phyloP scores from a whole-genome alignment of 1,139 yeast species.

The Tardiomyces digboiensis region DNA sequence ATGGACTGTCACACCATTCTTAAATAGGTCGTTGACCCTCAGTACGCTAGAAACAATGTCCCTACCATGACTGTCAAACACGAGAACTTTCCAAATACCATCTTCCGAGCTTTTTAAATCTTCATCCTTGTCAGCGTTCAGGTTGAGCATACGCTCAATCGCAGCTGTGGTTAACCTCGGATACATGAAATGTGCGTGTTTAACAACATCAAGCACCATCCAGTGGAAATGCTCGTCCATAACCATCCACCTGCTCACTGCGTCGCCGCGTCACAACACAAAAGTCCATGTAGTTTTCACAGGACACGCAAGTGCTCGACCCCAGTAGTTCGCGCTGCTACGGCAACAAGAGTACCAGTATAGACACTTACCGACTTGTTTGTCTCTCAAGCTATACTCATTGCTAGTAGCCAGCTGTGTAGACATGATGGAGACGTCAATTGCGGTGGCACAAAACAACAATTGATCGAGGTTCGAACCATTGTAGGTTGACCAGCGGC shows the following conservation, averaged over 20 bases:
- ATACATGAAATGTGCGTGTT: too few relatives aligned
- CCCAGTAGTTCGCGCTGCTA: too few relatives aligned
- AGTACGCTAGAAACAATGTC: constrained; percentile 82
- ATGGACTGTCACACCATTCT: constrained; percentile 88
- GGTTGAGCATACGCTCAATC: constrained; percentile 75
- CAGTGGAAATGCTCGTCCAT: too few relatives aligned
- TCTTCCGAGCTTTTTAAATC: constrained; percentile 25
- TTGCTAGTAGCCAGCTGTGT: constrained; percentile 1
- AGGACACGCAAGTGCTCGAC: too few relatives aligned
- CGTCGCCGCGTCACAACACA: too few relatives aligned
- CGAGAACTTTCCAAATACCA: constrained; percentile 86
- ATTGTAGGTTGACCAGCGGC: too few relatives aligned
- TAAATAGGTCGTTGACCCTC: constrained; percentile 80
- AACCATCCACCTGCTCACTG: too few relatives aligned
- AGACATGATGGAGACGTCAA: constrained; percentile 1
- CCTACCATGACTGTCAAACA: constrained; percentile 73
- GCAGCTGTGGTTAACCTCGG: constrained; percentile 4
- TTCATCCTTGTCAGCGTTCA: constrained; percentile 33
- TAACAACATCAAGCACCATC: too few relatives aligned
- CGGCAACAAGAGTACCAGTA: too few relatives aligned
- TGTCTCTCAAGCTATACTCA: constrained; percentile 24
- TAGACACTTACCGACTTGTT: constrained; percentile 28
- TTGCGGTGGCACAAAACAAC: too few relatives aligned
- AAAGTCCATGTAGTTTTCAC: too few relatives aligned
- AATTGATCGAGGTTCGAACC: too few relatives aligned